Evolutionary conservation across 768 basidiomycete genomes (phyloP).

Genomic region (Cystobasidium ongulense): DNA sequence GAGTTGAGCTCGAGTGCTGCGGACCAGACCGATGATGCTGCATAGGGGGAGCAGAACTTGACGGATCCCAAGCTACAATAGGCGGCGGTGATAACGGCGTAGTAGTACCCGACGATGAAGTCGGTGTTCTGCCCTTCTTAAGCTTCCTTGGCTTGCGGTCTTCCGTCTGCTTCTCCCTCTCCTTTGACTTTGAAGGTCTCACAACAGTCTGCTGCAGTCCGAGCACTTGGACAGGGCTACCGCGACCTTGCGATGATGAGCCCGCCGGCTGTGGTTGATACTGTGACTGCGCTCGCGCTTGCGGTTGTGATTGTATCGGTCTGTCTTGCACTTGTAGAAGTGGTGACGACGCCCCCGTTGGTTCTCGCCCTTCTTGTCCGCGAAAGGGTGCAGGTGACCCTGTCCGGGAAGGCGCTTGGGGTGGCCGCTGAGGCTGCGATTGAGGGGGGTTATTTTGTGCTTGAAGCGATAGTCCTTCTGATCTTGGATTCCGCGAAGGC

Average conservation of each 20-base stretch:
- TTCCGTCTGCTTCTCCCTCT: conserved; percentile 1
- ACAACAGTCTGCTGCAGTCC: background rate
- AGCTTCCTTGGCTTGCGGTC: conserved; percentile 26
- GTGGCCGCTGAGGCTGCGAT: background rate
- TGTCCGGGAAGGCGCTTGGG: background rate
- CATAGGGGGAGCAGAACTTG: background rate
- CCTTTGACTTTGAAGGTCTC: background rate
- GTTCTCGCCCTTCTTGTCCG: background rate
- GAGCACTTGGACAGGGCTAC: background rate
- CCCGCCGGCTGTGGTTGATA: background rate
- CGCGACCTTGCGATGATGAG: background rate
- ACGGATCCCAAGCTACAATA: conserved; percentile 10
- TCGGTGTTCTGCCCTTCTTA: conserved; percentile 30
- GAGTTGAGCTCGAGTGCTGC: background rate
- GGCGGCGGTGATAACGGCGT: background rate
- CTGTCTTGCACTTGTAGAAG: background rate
- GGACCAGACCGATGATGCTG: background rate
- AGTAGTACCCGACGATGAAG: background rate
- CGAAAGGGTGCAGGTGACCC: background rate
- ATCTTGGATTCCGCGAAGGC: no score
- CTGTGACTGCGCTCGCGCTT: background rate
- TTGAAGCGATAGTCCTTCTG: no score
- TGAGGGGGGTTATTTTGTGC: background rate
- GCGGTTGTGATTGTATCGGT: background rate
- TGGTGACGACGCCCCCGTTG: background rate